phyloP scores from a whole-genome alignment of 768 basidiomycete species.

The Phallus indusiatus region DNA sequence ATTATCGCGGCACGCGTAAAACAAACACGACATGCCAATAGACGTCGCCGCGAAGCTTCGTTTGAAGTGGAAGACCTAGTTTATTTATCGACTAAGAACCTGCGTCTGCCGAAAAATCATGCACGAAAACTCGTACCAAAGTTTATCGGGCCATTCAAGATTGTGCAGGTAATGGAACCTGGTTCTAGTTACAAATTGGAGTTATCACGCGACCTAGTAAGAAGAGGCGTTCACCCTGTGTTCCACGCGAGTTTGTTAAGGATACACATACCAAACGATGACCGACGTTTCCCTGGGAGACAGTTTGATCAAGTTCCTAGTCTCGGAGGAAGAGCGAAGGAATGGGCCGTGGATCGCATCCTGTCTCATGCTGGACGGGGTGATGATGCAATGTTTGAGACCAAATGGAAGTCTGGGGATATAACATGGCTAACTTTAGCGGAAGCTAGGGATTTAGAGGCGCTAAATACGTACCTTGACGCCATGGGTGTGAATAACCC shows the following conservation, averaged over 20 bases:
- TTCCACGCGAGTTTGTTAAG: slow-evolving; percentile 28
- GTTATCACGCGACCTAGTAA: slow-evolving; percentile 20
- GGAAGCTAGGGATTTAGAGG: too few relatives aligned
- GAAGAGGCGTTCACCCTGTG: slow-evolving; percentile 21
- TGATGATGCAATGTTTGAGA: too few relatives aligned
- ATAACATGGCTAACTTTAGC: too few relatives aligned
- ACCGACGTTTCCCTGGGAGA: slow-evolving; percentile 26
- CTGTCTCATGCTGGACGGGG: too few relatives aligned
- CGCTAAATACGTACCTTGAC: too few relatives aligned
- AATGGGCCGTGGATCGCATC: too few relatives aligned
- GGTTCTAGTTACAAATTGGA: slow-evolving; percentile 22
- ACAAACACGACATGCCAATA: slow-evolving; percentile 24
- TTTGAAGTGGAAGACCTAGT: slow-evolving; percentile 18
- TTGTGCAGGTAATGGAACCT: slow-evolving; percentile 14
- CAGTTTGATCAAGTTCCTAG: not conserved
- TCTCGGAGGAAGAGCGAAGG: too few relatives aligned
- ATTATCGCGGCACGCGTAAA: slow-evolving; percentile 24
- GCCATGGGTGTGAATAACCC: too few relatives aligned
- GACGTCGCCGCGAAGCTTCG: slow-evolving; percentile 10
- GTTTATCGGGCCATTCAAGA: slow-evolving; percentile 29
- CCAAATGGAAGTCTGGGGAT: too few relatives aligned
- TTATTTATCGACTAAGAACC: slow-evolving; percentile 29
- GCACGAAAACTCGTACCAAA: slow-evolving; percentile 28
- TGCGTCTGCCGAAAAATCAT: slow-evolving; percentile 23
- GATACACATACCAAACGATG: slow-evolving; percentile 23